A percentile compares a stretch with the other conserved stretches of the same genome.
Conservation (phyloP, 129 eudicot species). For the Arctium minus region DNA sequence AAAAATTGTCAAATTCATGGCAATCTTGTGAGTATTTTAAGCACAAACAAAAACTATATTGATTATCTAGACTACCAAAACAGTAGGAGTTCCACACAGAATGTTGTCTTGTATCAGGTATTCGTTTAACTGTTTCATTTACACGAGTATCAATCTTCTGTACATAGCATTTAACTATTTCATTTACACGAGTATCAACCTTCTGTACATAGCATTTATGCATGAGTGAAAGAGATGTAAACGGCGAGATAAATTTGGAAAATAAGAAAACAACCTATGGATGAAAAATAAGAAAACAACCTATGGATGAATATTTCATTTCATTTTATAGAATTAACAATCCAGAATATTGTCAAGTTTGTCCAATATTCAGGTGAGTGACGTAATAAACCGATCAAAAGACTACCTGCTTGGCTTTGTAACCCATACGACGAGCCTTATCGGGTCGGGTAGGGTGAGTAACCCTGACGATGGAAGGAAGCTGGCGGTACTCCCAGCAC, state of each 20-base stretch:
- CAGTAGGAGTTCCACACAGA: not conserved
- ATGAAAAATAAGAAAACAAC: not conserved
- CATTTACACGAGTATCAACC: not conserved
- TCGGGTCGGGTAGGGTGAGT: slow-evolving; percentile 90
- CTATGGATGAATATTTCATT: not conserved
- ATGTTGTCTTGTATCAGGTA: not conserved
- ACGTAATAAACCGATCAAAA: too few species aligned
- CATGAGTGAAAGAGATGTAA: not conserved
- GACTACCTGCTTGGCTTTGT: slow-evolving; percentile 85
- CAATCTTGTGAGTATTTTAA: not conserved
- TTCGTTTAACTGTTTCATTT: not conserved
- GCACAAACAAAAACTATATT: not conserved
- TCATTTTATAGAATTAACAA: not conserved
- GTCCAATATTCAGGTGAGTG: not conserved
- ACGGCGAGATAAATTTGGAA: not conserved
- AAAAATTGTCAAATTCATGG: not conserved
- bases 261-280: not conserved
- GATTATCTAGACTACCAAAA: not conserved
- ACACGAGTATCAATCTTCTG: not conserved
- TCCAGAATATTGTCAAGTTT: not conserved
- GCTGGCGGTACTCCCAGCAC: slow-evolving; percentile 94
- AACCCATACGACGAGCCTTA: slow-evolving; percentile 88
- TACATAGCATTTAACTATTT: not conserved
- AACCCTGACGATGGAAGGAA: slow-evolving; percentile 84
- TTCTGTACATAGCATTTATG: not conserved